phyloP scores from a whole-genome alignment of 306 rosid genomes.

The Casuarina glauca region DNA sequence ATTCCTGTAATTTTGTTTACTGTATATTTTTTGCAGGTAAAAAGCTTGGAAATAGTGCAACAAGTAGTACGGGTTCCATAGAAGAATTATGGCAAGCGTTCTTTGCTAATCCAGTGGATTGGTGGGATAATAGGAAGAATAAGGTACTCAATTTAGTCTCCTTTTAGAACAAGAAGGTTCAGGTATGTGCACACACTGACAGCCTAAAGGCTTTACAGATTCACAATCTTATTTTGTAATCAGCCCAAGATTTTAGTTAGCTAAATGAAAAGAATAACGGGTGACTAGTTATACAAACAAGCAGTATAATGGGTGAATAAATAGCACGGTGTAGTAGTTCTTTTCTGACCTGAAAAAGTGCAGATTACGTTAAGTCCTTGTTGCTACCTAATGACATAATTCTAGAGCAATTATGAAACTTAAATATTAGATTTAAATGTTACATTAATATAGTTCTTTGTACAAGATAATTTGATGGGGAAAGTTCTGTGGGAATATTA shows the following conservation, averaged over 20 bases:
- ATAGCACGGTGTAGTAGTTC: background rate
- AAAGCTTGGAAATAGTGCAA: slow-evolving; percentile 37
- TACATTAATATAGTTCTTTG: background rate
- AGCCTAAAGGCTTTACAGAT: background rate
- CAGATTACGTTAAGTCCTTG: background rate
- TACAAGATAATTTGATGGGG: background rate
- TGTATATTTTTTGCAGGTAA: slow-evolving; percentile 45
- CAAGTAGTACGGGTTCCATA: slow-evolving; percentile 48
- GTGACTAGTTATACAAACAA: background rate
- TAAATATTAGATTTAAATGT: background rate
- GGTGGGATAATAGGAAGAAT: slow-evolving; percentile 69
- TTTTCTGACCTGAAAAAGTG: background rate
- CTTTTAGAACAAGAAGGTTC: background rate
- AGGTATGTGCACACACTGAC: background rate
- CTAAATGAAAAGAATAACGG: background rate
- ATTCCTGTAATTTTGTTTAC: background rate
- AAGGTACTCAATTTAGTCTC: slow-evolving; percentile 34
- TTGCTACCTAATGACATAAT: background rate
- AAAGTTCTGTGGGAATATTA: background rate
- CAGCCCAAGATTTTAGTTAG: background rate
- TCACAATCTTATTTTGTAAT: background rate
- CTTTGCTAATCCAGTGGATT: slow-evolving; percentile 57
- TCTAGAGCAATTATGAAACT: background rate
- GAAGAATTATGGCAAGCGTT: slow-evolving; percentile 80
- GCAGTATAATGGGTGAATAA: background rate